Evolutionary conservation across 2,329 filamentous ascomycete species (phyloP), one percentile per base, ranked within the genome.

Genomic region (Colletotrichum truncatum): DNA sequence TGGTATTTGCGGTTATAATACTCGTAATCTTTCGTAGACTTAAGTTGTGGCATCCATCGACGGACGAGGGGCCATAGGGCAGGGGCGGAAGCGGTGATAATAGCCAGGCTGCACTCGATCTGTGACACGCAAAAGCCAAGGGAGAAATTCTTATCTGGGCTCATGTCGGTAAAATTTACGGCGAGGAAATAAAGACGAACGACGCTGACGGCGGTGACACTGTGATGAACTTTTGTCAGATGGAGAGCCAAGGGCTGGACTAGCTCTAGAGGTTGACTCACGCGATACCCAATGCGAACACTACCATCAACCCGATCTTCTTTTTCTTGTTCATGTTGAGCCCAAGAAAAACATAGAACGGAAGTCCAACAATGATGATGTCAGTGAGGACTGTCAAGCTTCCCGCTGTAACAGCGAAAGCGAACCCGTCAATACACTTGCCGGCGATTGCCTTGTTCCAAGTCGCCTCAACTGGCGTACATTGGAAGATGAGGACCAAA

Each of bases 331-430:
- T 70, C 67, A 79, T 77, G 56, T 73, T 74, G n/a, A 78, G 66
- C 21, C 69, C 72, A 25, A 75, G 52, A 39, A 78, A 77, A 38
- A 77, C 74, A 67, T 69, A 73, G 38, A 78, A 69, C 2, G 77
- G 77, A 6, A 79, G 69, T 1, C 67, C 74, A 26, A 81, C 70
- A 6, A 80, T 73, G 36, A 81, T 67, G 1, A 81, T 65, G 32
- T 82, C 81, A 7, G 78, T 80, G 6, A 80, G 36, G 30, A 82
- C 80, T 11, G 77, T 80, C 10, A 81, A 69, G 2, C 72, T 72
- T 3, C 78, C 74, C 6, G 70, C 72, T 3, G 74, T 67, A 3
- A 81, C 72, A 52, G 77, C 77, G 18, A 66, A 58, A 2, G 51
- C 16, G 23, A 36, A 43, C 18, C 36, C 23, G 10, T 62, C 6